Conservation (phyloP, 208 protist genomes). For the Entamoeba histolytica region DNA sequence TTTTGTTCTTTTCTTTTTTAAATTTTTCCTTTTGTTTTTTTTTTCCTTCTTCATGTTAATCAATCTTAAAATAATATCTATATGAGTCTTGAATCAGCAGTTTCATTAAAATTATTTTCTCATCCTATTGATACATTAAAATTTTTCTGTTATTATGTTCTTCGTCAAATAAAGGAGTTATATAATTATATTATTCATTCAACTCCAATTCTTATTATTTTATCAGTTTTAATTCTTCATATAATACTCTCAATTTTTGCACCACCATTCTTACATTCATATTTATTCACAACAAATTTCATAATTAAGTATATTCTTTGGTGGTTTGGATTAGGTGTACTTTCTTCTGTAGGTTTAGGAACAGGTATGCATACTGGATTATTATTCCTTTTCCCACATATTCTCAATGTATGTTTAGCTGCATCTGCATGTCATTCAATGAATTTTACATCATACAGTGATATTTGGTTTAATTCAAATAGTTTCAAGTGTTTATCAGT, state of each 20-base stretch:
- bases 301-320: background rate
- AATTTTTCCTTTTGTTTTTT: too few relatives aligned
- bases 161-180: background rate
- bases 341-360: background rate
- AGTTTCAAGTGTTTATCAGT: background rate
- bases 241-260: background rate
- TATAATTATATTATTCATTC: background rate
- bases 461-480: background rate
- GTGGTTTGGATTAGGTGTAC: background rate
- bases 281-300: background rate
- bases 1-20: too few relatives aligned
- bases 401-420: background rate
- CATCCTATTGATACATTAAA: background rate
- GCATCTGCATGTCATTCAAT: background rate
- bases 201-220: background rate
- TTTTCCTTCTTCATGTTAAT: too few relatives aligned
- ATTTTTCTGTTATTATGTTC: background rate
- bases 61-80: too few relatives aligned
- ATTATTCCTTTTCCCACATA: background rate
- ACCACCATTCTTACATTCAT: background rate
- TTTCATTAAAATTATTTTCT: background rate
- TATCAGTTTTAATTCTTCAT: background rate
- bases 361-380: background rate
- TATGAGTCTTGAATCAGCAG: background rate
- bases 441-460: background rate